phyloP scores from a whole-genome alignment of 75 land plant genomes.

The Pinus taeda region DNA sequence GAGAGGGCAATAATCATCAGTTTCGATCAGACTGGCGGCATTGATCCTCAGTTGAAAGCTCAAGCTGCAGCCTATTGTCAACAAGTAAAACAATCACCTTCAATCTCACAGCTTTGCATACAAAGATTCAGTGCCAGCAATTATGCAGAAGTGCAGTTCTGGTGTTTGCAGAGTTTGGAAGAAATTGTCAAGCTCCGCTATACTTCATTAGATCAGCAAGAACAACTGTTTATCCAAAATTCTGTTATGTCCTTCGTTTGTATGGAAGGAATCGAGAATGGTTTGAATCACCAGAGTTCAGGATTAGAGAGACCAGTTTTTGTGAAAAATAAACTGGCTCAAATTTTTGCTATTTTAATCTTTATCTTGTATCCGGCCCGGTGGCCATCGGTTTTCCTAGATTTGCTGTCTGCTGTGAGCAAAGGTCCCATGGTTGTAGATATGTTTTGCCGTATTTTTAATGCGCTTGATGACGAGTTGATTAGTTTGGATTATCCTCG shows the following conservation, averaged over 20 bases:
- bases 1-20: conserved; percentile 84
- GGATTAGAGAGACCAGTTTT: conserved; percentile 60
- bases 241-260: conserved; percentile 60
- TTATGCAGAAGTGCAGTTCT: conserved; percentile 82
- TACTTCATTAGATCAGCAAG: conserved; percentile 44
- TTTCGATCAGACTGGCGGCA: conserved; percentile 73
- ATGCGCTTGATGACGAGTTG: conserved; percentile 83
- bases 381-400: conserved; percentile 83
- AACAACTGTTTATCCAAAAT: conserved; percentile 49
- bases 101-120: conserved; percentile 53
- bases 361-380: conserved; percentile 76
- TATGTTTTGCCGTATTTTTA: conserved; percentile 82
- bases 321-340: conserved; percentile 93
- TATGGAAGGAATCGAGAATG: conserved; percentile 22
- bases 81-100: conserved; percentile 51
- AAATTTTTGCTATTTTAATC: conserved; percentile 73
- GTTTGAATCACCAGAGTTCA: conserved; percentile 16
- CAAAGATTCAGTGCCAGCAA: conserved; percentile 55
- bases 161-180: conserved; percentile 86
- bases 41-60: conserved; percentile 57
- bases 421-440: conserved; percentile 75
- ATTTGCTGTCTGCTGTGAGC: conserved; percentile 45
- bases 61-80: conserved; percentile 60
- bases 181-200: conserved; percentile 60
- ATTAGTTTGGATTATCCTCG: conserved; percentile 83